Percentiles rank a stretch among this genome's conserved stretches.
phyloP scores from a whole-genome alignment of 1,139 yeast genomes.

The Spathaspora sp. region DNA sequence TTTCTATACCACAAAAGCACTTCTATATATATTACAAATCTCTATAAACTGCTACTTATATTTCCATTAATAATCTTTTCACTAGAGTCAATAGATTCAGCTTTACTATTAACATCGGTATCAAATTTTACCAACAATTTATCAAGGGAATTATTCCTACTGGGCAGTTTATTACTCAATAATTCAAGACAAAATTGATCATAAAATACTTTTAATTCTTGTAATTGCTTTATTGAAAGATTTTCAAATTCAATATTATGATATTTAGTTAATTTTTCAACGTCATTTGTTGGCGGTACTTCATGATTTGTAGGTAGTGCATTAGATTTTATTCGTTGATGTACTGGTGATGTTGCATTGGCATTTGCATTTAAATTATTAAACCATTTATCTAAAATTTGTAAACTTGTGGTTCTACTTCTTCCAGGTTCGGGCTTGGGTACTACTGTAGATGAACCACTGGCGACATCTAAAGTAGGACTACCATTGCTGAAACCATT shows the following conservation, averaged over 20 bases:
- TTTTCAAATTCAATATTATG: constrained; percentile 37
- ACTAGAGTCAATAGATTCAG: constrained; percentile 13
- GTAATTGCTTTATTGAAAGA: constrained; percentile 37
- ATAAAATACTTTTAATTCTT: constrained; percentile 32
- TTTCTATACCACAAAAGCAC: neutral
- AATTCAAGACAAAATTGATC: constrained; percentile 34
- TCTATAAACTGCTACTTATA: constrained; percentile 10
- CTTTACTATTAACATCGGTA: constrained; percentile 11
- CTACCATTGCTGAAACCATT: constrained; percentile 19
- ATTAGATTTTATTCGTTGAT: constrained; percentile 6
- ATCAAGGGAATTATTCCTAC: constrained; percentile 10
- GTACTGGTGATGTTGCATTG: constrained; percentile 2
- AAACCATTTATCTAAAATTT: constrained; percentile 48
- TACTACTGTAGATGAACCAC: constrained; percentile 7
- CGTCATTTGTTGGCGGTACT: constrained; percentile 10
- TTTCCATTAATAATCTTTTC: constrained; percentile 7
- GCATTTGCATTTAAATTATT: constrained; percentile 24
- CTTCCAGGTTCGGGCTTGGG: constrained; percentile 29
- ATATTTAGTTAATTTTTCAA: constrained; percentile 31
- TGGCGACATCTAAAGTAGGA: constrained; percentile 5
- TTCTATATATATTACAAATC: neutral
- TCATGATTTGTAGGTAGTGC: constrained; percentile 17
- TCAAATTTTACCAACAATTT: constrained; percentile 7
- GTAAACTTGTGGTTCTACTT: constrained; percentile 40
- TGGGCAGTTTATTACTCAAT: constrained; percentile 4